Conservation (phyloP, 352 stramenopile species). For the Halophytophthora polymorphica region DNA sequence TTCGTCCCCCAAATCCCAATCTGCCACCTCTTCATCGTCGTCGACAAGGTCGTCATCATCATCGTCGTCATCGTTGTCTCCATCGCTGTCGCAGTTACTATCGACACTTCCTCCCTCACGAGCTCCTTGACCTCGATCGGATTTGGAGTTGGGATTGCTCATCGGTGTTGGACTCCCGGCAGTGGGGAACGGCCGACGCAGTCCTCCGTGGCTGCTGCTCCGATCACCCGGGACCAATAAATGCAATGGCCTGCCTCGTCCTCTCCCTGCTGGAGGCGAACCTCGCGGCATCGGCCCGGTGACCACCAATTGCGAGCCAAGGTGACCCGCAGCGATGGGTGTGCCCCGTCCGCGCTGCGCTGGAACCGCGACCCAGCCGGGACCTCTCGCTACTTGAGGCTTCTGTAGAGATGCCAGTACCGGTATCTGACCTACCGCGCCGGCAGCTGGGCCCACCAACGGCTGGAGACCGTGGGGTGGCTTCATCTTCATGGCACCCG, state of each 20-base stretch:
- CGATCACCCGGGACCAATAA: slow-evolving; percentile 11
- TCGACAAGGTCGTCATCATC: slow-evolving; percentile 34
- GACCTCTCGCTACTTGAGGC: slow-evolving; percentile 25
- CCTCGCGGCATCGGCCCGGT: slow-evolving; percentile 10
- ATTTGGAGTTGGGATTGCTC: not conserved
- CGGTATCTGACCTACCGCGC: slow-evolving; percentile 2
- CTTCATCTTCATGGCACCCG: slow-evolving; percentile 2
- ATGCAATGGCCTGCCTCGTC: slow-evolving; percentile 19
- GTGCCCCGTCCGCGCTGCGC: slow-evolving; percentile 18
- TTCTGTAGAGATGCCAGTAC: slow-evolving; percentile 16
- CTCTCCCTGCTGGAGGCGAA: slow-evolving; percentile 9
- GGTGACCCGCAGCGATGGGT: slow-evolving; percentile 5
- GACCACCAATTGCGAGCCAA: slow-evolving; percentile 8
- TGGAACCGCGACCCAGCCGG: slow-evolving; percentile 19
- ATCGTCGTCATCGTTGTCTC: slow-evolving; percentile 21
- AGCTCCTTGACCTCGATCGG: not conserved
- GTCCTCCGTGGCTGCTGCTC: slow-evolving; percentile 7
- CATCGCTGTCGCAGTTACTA: slow-evolving; percentile 8
- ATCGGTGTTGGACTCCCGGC: slow-evolving; percentile 5
- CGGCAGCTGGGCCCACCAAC: slow-evolving; percentile 1
- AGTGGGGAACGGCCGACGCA: slow-evolving; percentile 9
- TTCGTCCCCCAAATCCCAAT: slow-evolving; percentile 34
- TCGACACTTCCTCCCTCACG: slow-evolving; percentile 8
- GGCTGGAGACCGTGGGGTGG: slow-evolving; percentile 4
- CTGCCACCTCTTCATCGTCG: slow-evolving; percentile 38